phyloP scores from a whole-genome alignment of 345 rosid genomes.

The Citrus unshiu region DNA sequence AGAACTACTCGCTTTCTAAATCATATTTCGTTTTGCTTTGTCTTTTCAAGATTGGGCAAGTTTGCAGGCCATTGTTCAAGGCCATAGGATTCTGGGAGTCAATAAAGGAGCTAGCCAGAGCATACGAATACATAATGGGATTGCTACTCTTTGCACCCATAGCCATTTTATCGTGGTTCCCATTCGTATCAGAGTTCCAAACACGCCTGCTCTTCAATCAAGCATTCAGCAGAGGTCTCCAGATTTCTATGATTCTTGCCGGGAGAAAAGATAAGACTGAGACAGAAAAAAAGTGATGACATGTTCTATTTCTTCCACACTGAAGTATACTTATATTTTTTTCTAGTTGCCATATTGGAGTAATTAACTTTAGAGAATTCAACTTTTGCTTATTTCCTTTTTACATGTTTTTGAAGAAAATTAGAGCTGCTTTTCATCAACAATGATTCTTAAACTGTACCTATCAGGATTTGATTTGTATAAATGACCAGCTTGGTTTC shows the following conservation, averaged over 20 bases:
- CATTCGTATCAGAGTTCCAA: slow-evolving; percentile 89
- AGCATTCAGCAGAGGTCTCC: slow-evolving; percentile 18
- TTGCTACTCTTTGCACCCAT: slow-evolving; percentile 67
- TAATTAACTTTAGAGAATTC: not conserved
- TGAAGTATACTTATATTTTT: too few relatives aligned
- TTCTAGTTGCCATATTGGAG: too few relatives aligned
- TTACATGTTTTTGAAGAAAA: not conserved
- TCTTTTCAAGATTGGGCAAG: slow-evolving; percentile 66
- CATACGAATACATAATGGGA: slow-evolving; percentile 88
- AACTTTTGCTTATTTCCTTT: not conserved
- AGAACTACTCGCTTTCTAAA: not conserved
- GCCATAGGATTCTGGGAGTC: slow-evolving; percentile 74
- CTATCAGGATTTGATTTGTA: not conserved
- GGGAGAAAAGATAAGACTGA: not conserved
- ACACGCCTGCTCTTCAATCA: slow-evolving; percentile 90
- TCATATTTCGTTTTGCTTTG: not conserved
- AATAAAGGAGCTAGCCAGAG: slow-evolving; percentile 84
- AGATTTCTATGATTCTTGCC: too few relatives aligned
- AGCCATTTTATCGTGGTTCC: slow-evolving; percentile 81
- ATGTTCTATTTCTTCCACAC: not conserved
- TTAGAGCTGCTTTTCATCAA: not conserved
- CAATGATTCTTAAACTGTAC: not conserved
- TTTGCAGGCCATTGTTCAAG: slow-evolving; percentile 45
- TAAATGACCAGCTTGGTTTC: slow-evolving; percentile 1
- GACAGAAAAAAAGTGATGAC: too few relatives aligned